Base-by-base conservation (phyloP, 1,284 basidiomycete genomes). In the Rugosomyces carneus region DNA sequence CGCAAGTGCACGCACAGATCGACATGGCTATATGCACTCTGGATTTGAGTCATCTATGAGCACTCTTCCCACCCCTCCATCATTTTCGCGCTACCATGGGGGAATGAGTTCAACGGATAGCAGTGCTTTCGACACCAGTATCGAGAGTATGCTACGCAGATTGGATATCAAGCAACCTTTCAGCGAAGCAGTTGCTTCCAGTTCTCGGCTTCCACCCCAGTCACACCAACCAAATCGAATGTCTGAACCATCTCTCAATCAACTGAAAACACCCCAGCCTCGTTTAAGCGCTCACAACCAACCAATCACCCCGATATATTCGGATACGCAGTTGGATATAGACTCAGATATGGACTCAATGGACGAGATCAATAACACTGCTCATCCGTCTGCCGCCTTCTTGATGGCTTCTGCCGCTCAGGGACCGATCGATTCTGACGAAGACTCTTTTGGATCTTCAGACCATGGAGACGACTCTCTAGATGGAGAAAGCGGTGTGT, bases 31-130 rank as follows among this genome's bases (percentile, higher is more conserved):
- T 40, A 35, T 50, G 29, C 44, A 51, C 44, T 57, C 58, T 42
- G 55, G 56, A 24, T 59, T 58, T 18, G 70, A 82, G 47, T 76
- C 80, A 13, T 85, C 77, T 45, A 73, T 81, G 68, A 84, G 80
- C 62, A 77, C 77, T 8, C 70, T 82, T 48, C 71, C 76, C 0
- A 78, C 80, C 0, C 80, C 81, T 2, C 85, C 84, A 16, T 85
- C 82, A 0, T 66, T 87, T 9, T 78, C 80, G 11, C 69, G 75
- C 10, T 85, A 86, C 55, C 69, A 62, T 24, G 68, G 68, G 5
- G 65, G 66, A 29, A 63, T 68, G 5, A 74, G 78, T 32, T 71
- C 63, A 29, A 75, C 68, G 44, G 67, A 64, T 31, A 70, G 78
- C 35, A 68, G 80, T 4, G 73, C 72, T 6, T 64, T 77, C 19